Conservation (phyloP, 2,329 filamentous ascomycete genomes). For the Penicillium polonicum region DNA sequence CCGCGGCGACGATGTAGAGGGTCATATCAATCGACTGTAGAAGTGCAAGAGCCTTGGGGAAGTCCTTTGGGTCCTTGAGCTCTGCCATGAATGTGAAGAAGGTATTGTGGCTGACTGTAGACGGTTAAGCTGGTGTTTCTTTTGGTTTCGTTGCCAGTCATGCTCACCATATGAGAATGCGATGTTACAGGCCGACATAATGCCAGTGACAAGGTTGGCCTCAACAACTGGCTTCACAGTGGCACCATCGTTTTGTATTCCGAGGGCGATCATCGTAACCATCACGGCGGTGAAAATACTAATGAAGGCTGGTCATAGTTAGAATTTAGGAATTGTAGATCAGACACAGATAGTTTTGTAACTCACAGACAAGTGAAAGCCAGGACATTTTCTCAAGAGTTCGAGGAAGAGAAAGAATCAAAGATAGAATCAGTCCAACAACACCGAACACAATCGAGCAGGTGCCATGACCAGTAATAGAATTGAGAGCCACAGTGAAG, state of each 20-base stretch:
- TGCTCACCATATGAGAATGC: background rate
- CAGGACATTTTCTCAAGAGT: conserved; percentile 60
- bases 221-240: background rate
- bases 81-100: conserved; percentile 66
- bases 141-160: background rate
- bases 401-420: conserved; percentile 57
- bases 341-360: too few relatives aligned
- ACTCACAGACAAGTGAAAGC: conserved; percentile 54
- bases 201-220: background rate
- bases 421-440: conserved; percentile 57
- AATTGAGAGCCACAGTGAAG: conserved; percentile 60
- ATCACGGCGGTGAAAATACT: conserved; percentile 5
- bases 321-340: background rate
- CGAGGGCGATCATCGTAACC: conserved; percentile 46
- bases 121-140: background rate
- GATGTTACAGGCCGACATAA: background rate
- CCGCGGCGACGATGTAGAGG: conserved; percentile 64
- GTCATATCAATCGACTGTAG: conserved; percentile 57
- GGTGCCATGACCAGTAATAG: conserved; percentile 57
- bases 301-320: background rate
- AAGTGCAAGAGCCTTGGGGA: conserved; percentile 59
- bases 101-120: conserved; percentile 56
- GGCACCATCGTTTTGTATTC: conserved; percentile 45
- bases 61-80: conserved; percentile 58
- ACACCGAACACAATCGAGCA: conserved; percentile 63